phyloP scores from a whole-genome alignment of 768 basidiomycete species.

The Asterophora lycoperdoides region DNA sequence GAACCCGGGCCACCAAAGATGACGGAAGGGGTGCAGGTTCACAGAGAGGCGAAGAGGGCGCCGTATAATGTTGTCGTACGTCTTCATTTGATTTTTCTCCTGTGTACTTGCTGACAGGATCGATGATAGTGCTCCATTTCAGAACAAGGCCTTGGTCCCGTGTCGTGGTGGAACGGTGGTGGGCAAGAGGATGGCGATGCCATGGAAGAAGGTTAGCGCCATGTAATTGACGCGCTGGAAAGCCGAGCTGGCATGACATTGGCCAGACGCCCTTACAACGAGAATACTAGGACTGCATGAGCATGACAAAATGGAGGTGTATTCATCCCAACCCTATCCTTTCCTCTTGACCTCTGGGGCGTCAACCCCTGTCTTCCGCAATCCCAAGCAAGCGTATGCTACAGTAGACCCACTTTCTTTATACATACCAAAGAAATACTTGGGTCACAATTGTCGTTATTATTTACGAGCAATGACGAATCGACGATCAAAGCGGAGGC shows the following conservation, averaged over 20 bases:
- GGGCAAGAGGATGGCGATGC: constrained; percentile 31
- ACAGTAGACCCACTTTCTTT: constrained; percentile 4
- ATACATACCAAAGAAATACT: constrained; percentile 8
- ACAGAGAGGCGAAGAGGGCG: constrained; percentile 45
- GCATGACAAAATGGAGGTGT: background rate
- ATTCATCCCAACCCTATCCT: background rate
- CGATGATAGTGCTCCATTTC: constrained; percentile 66
- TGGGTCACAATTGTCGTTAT: background rate
- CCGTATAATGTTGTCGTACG: constrained; percentile 72
- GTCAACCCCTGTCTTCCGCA: too few species aligned
- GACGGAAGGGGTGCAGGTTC: constrained; percentile 59
- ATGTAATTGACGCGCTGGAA: background rate
- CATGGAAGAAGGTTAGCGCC: constrained; percentile 39
- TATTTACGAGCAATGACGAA: background rate
- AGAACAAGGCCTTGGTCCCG: constrained; percentile 77
- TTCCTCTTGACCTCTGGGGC: background rate
- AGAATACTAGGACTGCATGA: too few species aligned
- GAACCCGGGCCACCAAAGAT: constrained; percentile 82
- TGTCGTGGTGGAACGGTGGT: constrained; percentile 68
- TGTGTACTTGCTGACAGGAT: background rate
- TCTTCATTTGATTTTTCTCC: constrained; percentile 1
- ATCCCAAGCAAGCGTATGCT: constrained; percentile 3
- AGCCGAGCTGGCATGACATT: too few species aligned
- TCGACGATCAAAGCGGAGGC: background rate
- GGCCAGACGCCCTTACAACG: too few species aligned